Conservation (phyloP, 306 rosid genomes). For the Begonia fuchsioides region DNA sequence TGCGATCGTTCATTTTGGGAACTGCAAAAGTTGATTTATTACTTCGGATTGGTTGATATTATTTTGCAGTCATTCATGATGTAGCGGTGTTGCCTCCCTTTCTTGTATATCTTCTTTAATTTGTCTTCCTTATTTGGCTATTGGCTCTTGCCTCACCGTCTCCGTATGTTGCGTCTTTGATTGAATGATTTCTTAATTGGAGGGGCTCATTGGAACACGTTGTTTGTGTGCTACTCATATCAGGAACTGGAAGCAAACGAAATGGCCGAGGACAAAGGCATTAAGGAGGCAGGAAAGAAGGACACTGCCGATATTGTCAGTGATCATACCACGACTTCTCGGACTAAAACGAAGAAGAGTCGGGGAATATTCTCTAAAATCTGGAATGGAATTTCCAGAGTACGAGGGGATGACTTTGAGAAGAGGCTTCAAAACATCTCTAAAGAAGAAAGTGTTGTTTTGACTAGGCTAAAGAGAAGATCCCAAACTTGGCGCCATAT, state of each 20-base stretch:
- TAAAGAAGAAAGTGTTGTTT: constrained; percentile 71
- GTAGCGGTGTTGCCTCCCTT: too few species aligned
- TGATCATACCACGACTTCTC: constrained; percentile 7
- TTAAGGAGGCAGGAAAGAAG: constrained; percentile 42
- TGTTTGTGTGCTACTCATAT: too few species aligned
- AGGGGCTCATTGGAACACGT: too few species aligned
- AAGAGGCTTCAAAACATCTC: constrained; percentile 77
- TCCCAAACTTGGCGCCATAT: constrained; percentile 43
- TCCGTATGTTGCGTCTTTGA: too few species aligned
- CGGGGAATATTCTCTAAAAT: constrained; percentile 50
- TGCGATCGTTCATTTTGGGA: too few species aligned
- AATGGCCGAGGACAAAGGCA: constrained; percentile 67
- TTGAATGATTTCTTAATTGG: too few species aligned
- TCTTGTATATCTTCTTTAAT: too few species aligned
- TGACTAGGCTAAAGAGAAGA: constrained; percentile 51
- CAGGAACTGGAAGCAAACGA: neutral
- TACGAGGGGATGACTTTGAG: constrained; percentile 75
- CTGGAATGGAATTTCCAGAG: constrained; percentile 57
- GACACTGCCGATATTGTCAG: constrained; percentile 19
- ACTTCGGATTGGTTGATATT: too few species aligned
- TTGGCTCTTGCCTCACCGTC: too few species aligned
- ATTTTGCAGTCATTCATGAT: too few species aligned
- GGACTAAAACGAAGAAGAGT: constrained; percentile 36
- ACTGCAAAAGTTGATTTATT: too few species aligned
- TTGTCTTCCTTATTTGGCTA: too few species aligned